Evolutionary conservation across 306 rosid genomes (phyloP).

Genomic region (Cicer bijugum): DNA sequence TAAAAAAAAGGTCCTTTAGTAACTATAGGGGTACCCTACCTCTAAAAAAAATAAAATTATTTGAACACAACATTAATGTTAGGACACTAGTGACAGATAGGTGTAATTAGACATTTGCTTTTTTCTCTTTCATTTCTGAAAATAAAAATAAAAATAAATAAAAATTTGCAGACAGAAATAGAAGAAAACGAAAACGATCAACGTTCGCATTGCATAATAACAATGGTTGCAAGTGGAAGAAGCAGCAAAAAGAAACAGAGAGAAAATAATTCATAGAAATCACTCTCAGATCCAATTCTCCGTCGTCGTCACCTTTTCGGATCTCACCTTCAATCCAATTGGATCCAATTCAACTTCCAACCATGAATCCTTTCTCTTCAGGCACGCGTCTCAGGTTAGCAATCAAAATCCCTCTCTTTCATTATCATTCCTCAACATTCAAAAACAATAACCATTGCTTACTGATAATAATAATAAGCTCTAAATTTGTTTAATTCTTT

Average conservation of each 20-base stretch:
- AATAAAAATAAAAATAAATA: no score
- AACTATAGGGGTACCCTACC: no score
- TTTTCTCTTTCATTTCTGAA: no score
- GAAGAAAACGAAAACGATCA: background rate
- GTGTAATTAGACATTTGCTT: no score
- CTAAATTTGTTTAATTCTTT: constrained; percentile 7
- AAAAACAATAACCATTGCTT: constrained; percentile 18
- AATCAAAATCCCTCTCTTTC: constrained; percentile 34
- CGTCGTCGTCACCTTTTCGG: constrained; percentile 51
- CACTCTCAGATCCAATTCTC: constrained; percentile 75
- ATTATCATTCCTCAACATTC: background rate
- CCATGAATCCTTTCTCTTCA: constrained; percentile 97
- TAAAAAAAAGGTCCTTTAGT: no score
- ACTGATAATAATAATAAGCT: constrained; percentile 7
- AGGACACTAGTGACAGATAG: no score
- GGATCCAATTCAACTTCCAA: constrained; percentile 71
- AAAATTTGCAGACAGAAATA: no score
- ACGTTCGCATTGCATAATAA: background rate
- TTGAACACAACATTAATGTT: no score
- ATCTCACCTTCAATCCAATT: constrained; percentile 55
- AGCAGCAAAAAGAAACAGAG: background rate
- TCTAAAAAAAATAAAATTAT: no score
- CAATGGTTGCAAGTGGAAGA: constrained; percentile 19
- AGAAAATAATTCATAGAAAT: constrained; percentile 19
- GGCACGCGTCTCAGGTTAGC: constrained; percentile 89